Conservation (phyloP, 2,329 filamentous ascomycete genomes). For the Verticillium alfalfae region DNA sequence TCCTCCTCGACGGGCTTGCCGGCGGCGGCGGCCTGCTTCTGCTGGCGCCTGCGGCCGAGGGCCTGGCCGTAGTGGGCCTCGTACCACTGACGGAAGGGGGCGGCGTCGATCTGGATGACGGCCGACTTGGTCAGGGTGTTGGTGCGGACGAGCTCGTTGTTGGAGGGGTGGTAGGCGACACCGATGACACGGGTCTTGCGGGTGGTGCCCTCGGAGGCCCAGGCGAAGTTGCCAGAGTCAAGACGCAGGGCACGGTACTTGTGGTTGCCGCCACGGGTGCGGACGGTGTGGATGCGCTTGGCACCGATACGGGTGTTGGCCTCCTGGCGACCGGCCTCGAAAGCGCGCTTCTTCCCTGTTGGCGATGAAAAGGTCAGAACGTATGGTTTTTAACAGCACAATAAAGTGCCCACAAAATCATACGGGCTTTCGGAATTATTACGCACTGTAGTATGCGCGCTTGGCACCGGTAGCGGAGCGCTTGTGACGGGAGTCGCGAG, state of each 20-base stretch:
- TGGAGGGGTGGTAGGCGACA: slow-evolving; percentile 98
- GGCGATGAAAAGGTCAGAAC: slow-evolving; percentile 63
- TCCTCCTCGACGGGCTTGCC: slow-evolving; percentile 59
- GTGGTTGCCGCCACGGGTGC: slow-evolving; percentile 96
- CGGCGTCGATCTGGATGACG: slow-evolving; percentile 97
- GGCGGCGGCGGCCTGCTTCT: slow-evolving; percentile 59
- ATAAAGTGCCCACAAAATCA: slow-evolving; percentile 29
- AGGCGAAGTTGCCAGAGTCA: slow-evolving; percentile 98
- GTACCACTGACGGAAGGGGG: slow-evolving; percentile 99
- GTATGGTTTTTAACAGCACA: slow-evolving; percentile 44
- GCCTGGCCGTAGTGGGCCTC: slow-evolving; percentile 97
- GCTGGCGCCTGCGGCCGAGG: slow-evolving; percentile 86
- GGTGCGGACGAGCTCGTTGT: slow-evolving; percentile 99
- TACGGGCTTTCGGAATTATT: slow-evolving; percentile 62
- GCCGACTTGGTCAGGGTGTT: slow-evolving; percentile 99
- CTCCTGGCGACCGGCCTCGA: slow-evolving; percentile 99
- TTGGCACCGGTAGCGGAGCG: slow-evolving; percentile 98
- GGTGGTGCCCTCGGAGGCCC: slow-evolving; percentile 95
- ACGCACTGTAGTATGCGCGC: slow-evolving; percentile 85
- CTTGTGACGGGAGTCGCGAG: slow-evolving; percentile 99
- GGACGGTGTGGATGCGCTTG: slow-evolving; percentile 95
- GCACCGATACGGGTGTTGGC: slow-evolving; percentile 98
- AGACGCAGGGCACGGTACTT: slow-evolving; percentile 99
- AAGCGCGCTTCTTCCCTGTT: slow-evolving; percentile 91
- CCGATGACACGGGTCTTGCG: slow-evolving; percentile 99